Percentiles rank a stretch among this genome's conserved stretches.
Conservation (phyloP, 1,284 basidiomycete species). For the Cutaneotrichosporon cutaneum region DNA sequence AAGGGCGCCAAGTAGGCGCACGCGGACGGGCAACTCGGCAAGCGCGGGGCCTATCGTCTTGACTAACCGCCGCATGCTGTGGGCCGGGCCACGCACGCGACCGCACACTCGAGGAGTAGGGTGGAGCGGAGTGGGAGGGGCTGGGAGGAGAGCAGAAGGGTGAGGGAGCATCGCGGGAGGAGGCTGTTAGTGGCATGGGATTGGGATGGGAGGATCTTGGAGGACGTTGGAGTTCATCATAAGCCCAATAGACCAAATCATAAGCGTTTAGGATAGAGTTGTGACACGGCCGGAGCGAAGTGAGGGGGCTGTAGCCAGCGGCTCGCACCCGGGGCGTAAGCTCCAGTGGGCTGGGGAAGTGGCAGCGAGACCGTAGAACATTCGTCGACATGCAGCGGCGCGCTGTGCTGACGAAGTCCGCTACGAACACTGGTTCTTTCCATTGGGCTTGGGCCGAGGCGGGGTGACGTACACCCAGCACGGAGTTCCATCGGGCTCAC, state of each 20-base stretch:
- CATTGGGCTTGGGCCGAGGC: no score
- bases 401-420: no score
- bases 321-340: no score
- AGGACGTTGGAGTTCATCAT: not conserved
- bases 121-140: not conserved
- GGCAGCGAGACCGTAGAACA: no score
- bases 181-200: not conserved
- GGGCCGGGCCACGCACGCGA: not conserved
- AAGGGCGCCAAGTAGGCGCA: constrained; percentile 50
- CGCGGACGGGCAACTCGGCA: no score
- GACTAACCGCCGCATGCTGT: not conserved
- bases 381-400: no score
- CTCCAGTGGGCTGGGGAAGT: no score
- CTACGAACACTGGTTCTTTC: no score
- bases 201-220: not conserved
- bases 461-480: no score
- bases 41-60: not conserved
- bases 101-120: not conserved
- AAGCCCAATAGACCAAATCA: not conserved
- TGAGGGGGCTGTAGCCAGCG: not conserved
- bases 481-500: no score
- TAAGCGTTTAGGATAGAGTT: not conserved
- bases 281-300: not conserved
- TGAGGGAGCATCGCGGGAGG: not conserved
- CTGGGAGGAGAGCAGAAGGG: not conserved